Percentiles rank a stretch among this genome's conserved stretches.
Conservation (phyloP, 139 green algal species). For the Closterium sp. region DNA sequence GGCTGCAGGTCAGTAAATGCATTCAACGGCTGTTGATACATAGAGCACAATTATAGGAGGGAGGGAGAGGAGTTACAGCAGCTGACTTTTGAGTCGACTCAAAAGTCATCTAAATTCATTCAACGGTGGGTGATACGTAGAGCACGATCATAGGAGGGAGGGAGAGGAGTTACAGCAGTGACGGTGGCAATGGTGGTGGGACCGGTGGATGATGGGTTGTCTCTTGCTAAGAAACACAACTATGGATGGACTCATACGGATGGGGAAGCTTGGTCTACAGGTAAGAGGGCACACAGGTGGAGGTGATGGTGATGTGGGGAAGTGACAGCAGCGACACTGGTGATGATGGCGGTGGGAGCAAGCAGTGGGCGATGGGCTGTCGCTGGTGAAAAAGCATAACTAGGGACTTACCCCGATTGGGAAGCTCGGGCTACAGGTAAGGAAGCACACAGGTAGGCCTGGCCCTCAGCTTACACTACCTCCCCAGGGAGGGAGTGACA, state of each 20-base stretch:
- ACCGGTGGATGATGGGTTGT: constrained; percentile 46
- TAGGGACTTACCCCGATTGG: constrained; percentile 26
- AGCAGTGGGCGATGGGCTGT: constrained; percentile 45
- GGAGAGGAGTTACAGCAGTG: too few species aligned
- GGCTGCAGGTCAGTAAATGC: constrained; percentile 53
- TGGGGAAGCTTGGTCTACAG: constrained; percentile 46
- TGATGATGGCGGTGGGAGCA: constrained; percentile 31
- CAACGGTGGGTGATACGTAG: too few species aligned
- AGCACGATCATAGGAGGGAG: too few species aligned
- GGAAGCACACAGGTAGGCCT: constrained; percentile 44
- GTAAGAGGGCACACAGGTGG: constrained; percentile 5
- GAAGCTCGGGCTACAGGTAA: constrained; percentile 41
- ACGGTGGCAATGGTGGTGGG: constrained; percentile 43
- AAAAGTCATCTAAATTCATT: too few species aligned
- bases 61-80: too few species aligned
- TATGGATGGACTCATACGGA: constrained; percentile 19
- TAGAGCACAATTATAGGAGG: too few species aligned
- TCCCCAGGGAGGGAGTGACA: too few species aligned
- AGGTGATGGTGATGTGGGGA: too few species aligned
- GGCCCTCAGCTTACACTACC: too few species aligned
- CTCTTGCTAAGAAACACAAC: constrained; percentile 27
- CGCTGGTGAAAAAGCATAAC: constrained; percentile 30
- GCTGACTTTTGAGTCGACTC: too few species aligned
- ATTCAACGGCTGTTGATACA: too few species aligned
- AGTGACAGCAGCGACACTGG: constrained; percentile 5